These are phyloP conservation scores for Pyrenochaeta sp. DNA, from an alignment of 2,329 filamentous ascomycete genomes.

Conservation along the genomic window DNA sequence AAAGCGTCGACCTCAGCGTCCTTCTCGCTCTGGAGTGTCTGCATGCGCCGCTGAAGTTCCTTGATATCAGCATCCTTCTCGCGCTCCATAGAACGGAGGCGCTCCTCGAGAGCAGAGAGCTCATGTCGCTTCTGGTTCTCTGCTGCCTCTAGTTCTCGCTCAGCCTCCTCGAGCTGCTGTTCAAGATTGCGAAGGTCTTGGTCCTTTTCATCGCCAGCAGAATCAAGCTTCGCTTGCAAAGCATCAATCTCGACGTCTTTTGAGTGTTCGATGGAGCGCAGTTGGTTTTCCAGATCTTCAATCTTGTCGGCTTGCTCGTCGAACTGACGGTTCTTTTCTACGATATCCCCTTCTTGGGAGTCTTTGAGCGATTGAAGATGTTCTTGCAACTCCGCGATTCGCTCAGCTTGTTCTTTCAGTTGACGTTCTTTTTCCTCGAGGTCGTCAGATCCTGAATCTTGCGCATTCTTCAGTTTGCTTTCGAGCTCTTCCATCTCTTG, in stretches of 20 bases:
- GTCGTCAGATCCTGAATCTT: constrained; percentile 38
- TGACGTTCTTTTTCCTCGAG: constrained; percentile 42
- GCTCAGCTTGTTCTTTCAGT: constrained; percentile 39
- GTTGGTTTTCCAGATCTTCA: constrained; percentile 44
- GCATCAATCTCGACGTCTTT: constrained; percentile 55
- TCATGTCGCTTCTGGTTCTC: constrained; percentile 42
- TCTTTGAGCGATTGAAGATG: constrained; percentile 36
- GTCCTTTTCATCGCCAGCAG: constrained; percentile 51
- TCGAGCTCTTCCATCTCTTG: constrained; percentile 47
- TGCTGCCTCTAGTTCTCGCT: constrained; percentile 35
- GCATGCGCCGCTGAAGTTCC: constrained; percentile 44
- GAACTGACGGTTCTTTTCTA: constrained; percentile 40
- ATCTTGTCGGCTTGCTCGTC: constrained; percentile 45
- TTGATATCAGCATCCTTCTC: constrained; percentile 50
- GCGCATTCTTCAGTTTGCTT: constrained; percentile 39
- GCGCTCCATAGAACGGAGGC: constrained; percentile 40
- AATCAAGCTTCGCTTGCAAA: constrained; percentile 52
- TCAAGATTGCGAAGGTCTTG: constrained; percentile 60
- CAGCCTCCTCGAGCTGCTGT: constrained; percentile 47
- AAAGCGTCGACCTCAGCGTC: constrained; percentile 53
- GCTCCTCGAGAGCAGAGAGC: constrained; percentile 40
- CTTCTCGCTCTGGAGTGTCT: constrained; percentile 42
- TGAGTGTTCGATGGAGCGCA: constrained; percentile 34
- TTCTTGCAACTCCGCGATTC: constrained; percentile 38
- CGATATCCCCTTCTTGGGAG: constrained; percentile 26